phyloP scores from a whole-genome alignment of 306 rosid species.

The Datisca glomerata region DNA sequence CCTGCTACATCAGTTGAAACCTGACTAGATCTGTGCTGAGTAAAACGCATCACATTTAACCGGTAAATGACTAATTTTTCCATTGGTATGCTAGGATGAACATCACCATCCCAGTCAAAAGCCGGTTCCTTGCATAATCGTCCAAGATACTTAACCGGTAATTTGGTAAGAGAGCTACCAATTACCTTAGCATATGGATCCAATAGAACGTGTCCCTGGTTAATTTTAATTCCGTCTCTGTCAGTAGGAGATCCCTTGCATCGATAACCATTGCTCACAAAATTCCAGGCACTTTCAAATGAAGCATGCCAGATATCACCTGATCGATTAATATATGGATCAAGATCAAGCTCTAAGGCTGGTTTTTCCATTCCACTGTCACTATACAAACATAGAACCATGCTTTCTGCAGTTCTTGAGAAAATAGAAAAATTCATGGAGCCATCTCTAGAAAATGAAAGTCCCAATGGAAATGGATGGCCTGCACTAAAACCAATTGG shows the following conservation, averaged over 20 bases:
- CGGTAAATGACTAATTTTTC: constrained; percentile 59
- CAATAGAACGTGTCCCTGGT: constrained; percentile 27
- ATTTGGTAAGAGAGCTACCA: constrained; percentile 17
- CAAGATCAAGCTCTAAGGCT: constrained; percentile 82
- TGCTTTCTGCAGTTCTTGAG: constrained; percentile 55
- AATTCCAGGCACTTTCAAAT: constrained; percentile 34
- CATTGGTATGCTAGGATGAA: constrained; percentile 31
- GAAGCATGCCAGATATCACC: constrained; percentile 87
- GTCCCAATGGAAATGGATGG: constrained; percentile 52
- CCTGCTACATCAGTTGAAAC: constrained; percentile 53
- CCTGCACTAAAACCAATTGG: constrained; percentile 72
- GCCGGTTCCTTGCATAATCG: constrained; percentile 40
- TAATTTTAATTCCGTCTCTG: constrained; percentile 14
- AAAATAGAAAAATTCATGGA: constrained; percentile 59
- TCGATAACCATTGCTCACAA: constrained; percentile 70
- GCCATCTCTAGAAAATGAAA: constrained; percentile 48
- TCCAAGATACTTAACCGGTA: constrained; percentile 42
- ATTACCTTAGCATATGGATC: constrained; percentile 80
- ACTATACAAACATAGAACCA: constrained; percentile 73
- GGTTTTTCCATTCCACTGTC: constrained; percentile 37
- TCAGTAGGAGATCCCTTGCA: constrained; percentile 22
- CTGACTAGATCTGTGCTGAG: constrained; percentile 53
- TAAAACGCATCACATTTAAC: constrained; percentile 55
- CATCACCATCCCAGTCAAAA: constrained; percentile 67
- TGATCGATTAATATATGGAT: constrained; percentile 69